Percentiles rank a stretch among this genome's conserved stretches.
These are phyloP conservation scores for Aspergillus arachidicola DNA, from an alignment of 2,329 filamentous ascomycete genomes.

Conservation along the genomic window DNA sequence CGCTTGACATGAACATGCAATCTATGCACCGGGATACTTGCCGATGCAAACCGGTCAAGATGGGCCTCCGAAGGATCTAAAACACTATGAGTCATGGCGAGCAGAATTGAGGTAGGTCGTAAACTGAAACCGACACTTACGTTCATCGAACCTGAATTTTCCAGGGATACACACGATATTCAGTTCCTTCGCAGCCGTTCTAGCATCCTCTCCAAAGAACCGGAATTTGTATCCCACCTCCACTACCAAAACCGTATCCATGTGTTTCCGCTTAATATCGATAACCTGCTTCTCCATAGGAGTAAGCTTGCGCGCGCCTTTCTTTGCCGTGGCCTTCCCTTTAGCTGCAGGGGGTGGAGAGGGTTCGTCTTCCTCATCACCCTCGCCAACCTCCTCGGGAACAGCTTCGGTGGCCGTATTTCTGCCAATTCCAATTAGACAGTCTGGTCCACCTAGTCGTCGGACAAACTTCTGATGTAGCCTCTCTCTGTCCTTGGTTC, in stretches of 20 bases:
- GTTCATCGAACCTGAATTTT: slow-evolving; percentile 91
- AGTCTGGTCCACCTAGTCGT: slow-evolving; percentile 85
- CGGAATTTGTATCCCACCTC: slow-evolving; percentile 98
- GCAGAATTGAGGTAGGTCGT: neutral
- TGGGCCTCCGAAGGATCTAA: slow-evolving; percentile 85
- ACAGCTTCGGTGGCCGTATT: slow-evolving; percentile 58
- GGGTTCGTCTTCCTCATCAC: slow-evolving; percentile 56
- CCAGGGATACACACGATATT: slow-evolving; percentile 97
- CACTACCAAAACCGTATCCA: slow-evolving; percentile 86
- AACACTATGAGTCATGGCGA: neutral
- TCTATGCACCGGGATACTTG: slow-evolving; percentile 90
- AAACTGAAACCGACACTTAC: slow-evolving; percentile 46
- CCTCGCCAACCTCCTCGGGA: slow-evolving; percentile 62
- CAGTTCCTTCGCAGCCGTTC: slow-evolving; percentile 83
- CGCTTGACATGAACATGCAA: slow-evolving; percentile 92
- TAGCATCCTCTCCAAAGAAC: slow-evolving; percentile 94
- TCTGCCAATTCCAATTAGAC: slow-evolving; percentile 68
- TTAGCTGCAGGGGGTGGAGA: slow-evolving; percentile 50
- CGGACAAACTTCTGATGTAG: slow-evolving; percentile 85
- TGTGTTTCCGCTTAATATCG: slow-evolving; percentile 87
- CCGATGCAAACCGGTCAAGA: slow-evolving; percentile 87
- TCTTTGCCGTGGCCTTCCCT: slow-evolving; percentile 60
- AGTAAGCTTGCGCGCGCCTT: slow-evolving; percentile 80
- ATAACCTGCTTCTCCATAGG: slow-evolving; percentile 93
- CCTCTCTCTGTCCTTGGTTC: slow-evolving; percentile 64